Percentiles rank a stretch among this genome's conserved stretches.
These are phyloP conservation scores for Aspergillus incahuasiensis DNA, from an alignment of 495 filamentous ascomycete species.

Conservation along the genomic window DNA sequence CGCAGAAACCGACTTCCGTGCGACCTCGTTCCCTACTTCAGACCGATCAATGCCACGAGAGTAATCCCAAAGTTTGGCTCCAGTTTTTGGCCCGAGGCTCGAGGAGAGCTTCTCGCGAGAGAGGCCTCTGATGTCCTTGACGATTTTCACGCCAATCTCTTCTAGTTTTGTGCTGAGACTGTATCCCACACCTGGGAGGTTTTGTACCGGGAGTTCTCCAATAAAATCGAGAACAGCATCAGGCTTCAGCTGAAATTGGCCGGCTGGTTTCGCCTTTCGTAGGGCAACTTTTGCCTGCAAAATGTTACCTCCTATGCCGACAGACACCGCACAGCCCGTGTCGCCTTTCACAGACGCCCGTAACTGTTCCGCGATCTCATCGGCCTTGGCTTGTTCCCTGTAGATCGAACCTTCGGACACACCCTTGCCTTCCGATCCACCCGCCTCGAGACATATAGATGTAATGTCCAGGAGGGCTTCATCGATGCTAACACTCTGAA, in stretches of 20 bases:
- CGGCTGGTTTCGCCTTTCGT: slow-evolving; percentile 89
- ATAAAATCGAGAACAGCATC: slow-evolving; percentile 75
- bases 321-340: slow-evolving; percentile 82
- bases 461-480: slow-evolving; percentile 85
- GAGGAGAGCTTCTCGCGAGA: slow-evolving; percentile 69
- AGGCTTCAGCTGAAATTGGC: slow-evolving; percentile 80
- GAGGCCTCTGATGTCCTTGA: slow-evolving; percentile 73
- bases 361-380: slow-evolving; percentile 63
- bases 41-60: slow-evolving; percentile 80
- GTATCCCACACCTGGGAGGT: slow-evolving; percentile 83
- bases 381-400: slow-evolving; percentile 76
- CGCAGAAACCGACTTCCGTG: slow-evolving; percentile 87
- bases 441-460: slow-evolving; percentile 56
- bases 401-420: slow-evolving; percentile 68
- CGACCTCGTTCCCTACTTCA: slow-evolving; percentile 77
- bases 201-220: slow-evolving; percentile 66
- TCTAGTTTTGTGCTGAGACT: slow-evolving; percentile 80
- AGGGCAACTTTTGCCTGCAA: slow-evolving; percentile 85
- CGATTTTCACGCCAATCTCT: slow-evolving; percentile 75
- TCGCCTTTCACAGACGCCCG: slow-evolving; percentile 63
- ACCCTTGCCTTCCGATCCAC: slow-evolving; percentile 64
- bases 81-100: slow-evolving; percentile 83
- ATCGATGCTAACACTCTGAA: slow-evolving; percentile 95
- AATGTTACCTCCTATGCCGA: slow-evolving; percentile 93
- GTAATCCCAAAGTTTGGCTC: slow-evolving; percentile 87